A percentile compares a stretch with the other conserved stretches of the same genome.
Conservation (phyloP, 2,329 filamentous ascomycete species). For the Botrytis deweyae region DNA sequence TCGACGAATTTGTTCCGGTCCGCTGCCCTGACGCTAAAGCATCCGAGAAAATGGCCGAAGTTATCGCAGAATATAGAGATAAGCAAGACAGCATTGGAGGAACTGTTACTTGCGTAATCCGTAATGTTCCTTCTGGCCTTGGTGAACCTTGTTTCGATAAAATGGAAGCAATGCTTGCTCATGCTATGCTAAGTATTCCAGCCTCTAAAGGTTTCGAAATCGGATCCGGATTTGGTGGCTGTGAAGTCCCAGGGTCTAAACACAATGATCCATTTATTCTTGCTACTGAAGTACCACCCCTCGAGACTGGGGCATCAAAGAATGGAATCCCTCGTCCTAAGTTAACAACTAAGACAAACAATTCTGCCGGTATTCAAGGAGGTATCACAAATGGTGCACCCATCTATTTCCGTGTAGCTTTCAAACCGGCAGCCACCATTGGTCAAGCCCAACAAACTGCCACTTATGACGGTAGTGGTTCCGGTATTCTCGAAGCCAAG, state of each 20-base stretch:
- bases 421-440: constrained; percentile 95
- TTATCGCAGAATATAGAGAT: constrained; percentile 77
- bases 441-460: constrained; percentile 82
- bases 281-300: constrained; percentile 46
- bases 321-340: constrained; percentile 54
- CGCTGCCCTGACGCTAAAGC: constrained; percentile 73
- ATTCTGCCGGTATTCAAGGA: constrained; percentile 91
- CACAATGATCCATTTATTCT: constrained; percentile 86
- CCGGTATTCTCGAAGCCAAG: constrained; percentile 84
- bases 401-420: constrained; percentile 92
- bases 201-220: constrained; percentile 96
- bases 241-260: constrained; percentile 79
- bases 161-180: constrained; percentile 84
- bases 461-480: constrained; percentile 67
- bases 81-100: constrained; percentile 87
- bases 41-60: constrained; percentile 70
- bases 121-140: constrained; percentile 78
- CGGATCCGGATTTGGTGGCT: constrained; percentile 86
- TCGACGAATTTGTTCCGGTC: constrained; percentile 83
- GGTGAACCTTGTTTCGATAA: constrained; percentile 97
- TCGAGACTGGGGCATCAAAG: constrained; percentile 47
- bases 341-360: constrained; percentile 87
- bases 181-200: constrained; percentile 94
- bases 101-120: constrained; percentile 90
- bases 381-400: constrained; percentile 91